Evolutionary conservation across 1,284 basidiomycete species (phyloP), one percentile per base, ranked within the genome.

Genomic region (Clitocybe nebularis): DNA sequence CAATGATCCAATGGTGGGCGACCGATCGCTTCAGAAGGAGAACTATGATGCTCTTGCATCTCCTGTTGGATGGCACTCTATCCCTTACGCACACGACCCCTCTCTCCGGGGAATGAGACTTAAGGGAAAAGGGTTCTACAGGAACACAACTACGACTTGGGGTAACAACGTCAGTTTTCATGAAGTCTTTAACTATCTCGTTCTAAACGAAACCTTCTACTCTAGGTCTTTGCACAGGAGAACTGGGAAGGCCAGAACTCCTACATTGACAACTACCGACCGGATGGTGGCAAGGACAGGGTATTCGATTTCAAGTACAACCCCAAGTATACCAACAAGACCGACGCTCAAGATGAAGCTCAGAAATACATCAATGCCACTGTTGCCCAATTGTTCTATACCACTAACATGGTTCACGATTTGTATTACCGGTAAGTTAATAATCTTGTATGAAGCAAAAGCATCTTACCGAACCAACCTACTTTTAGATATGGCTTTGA

Each of bases 361-460:
- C 75, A 80, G 71, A 78, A 80, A 53, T 92, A 91, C 66, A 84
- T 94, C 64, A 89, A 96, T 64, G 71, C 82, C 11, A 88, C 90
- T 7, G 68, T 95, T 44, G 80, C 93, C 1, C 91, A 97, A 64
- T 72, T 96, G 25, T 96, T 96, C 76, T 96, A 94, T 72, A 96
- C 93, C 16, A 75, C 75, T 60, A 97, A 97, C 73, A 68, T 86
- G 72, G 74, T 84, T 5, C 85, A 88, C 52, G 84, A 89, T 59
- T 62, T 89, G 26, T 84, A 77, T 66, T 86, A 88, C 61, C 73
- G 80, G 61, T 74, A 56, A 45, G 61, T 53, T 43, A 10, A 17
- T 14, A 3, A 4, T 22, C 47, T 33, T 3, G 10, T 41, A 25
- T 14, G 11, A 33, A 10, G 32, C 2, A 8, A 10, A 11, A 34